Conservation (phyloP, 495 filamentous ascomycete species). For the Margaritispora aquatica region DNA sequence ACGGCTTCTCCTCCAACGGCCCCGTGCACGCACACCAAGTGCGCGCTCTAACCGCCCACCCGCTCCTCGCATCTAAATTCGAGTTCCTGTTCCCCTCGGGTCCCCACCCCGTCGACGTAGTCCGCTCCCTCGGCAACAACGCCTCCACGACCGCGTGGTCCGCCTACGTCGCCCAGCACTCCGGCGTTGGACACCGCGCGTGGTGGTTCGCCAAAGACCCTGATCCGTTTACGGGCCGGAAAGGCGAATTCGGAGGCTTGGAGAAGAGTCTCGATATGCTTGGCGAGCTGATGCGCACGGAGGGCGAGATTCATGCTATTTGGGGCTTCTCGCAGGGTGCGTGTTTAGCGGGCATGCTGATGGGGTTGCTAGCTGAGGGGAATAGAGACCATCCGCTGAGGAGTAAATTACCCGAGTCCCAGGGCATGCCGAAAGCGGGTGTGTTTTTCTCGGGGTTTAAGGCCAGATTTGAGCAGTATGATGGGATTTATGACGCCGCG, state of each 20-base stretch:
- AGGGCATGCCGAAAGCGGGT: not conserved
- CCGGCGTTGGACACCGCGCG: constrained; percentile 3
- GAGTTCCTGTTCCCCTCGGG: constrained; percentile 13
- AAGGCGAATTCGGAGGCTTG: not conserved
- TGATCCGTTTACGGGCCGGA: not conserved
- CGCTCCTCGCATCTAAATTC: constrained; percentile 4
- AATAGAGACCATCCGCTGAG: constrained; percentile 1
- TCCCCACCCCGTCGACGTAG: constrained; percentile 3
- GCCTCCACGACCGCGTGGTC: not conserved
- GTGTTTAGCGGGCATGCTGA: constrained; percentile 11
- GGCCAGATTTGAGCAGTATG: constrained; percentile 9
- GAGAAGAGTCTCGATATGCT: constrained; percentile 6
- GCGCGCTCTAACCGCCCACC: not conserved
- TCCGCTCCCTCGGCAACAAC: not conserved
- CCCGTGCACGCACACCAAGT: constrained; percentile 4
- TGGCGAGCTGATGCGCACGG: constrained; percentile 1
- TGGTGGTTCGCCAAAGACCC: constrained; percentile 13
- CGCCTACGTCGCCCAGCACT: constrained; percentile 6
- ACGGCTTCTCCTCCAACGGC: constrained; percentile 16
- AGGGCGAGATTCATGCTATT: constrained; percentile 7
- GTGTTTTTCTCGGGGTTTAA: constrained; percentile 11
- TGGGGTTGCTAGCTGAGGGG: not conserved
- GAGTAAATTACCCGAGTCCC: not conserved
- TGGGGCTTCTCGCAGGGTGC: constrained; percentile 15
- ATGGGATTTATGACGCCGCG: constrained; percentile 4